Evolutionary conservation across 202 grass and related monocot genomes (phyloP).

Genomic region (Hordeum pubiflorum): DNA sequence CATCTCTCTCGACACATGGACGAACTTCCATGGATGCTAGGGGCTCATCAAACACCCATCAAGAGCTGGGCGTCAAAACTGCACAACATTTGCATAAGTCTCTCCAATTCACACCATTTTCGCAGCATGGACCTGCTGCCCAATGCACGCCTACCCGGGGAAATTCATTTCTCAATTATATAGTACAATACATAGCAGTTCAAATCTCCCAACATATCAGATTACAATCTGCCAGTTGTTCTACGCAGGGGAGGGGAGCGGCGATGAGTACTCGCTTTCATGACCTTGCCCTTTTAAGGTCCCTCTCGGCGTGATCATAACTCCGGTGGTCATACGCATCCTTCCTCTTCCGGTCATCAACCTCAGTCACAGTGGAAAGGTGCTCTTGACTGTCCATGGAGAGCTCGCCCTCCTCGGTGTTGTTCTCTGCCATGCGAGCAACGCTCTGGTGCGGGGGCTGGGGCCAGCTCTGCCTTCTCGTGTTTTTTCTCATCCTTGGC

Average conservation of each 20-base stretch:
- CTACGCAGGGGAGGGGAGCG: not conserved
- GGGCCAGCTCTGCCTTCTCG: conserved; percentile 34
- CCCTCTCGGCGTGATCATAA: conserved; percentile 34
- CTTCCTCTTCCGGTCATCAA: conserved; percentile 36
- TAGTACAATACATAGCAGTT: not conserved
- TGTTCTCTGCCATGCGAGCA: conserved; percentile 12
- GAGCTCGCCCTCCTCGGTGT: conserved; percentile 57
- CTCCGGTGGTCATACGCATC: conserved; percentile 27
- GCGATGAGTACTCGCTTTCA: conserved; percentile 23
- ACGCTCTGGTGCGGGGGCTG: conserved; percentile 18
- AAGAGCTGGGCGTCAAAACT: no score
- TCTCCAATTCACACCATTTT: not conserved
- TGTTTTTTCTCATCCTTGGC: conserved; percentile 46
- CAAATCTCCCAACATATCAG: not conserved
- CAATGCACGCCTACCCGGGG: not conserved
- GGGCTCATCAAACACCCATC: not conserved
- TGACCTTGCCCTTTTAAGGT: conserved; percentile 51
- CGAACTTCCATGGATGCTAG: not conserved
- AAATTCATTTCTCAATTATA: not conserved
- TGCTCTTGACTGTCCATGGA: conserved; percentile 50
- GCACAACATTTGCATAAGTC: not conserved
- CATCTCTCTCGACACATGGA: not conserved
- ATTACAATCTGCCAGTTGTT: not conserved
- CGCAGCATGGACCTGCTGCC: not conserved
- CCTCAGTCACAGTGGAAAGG: conserved; percentile 25